These are phyloP conservation scores for Penicillium pulvis DNA, from an alignment of 495 filamentous ascomycete genomes.

Conservation along the genomic window DNA sequence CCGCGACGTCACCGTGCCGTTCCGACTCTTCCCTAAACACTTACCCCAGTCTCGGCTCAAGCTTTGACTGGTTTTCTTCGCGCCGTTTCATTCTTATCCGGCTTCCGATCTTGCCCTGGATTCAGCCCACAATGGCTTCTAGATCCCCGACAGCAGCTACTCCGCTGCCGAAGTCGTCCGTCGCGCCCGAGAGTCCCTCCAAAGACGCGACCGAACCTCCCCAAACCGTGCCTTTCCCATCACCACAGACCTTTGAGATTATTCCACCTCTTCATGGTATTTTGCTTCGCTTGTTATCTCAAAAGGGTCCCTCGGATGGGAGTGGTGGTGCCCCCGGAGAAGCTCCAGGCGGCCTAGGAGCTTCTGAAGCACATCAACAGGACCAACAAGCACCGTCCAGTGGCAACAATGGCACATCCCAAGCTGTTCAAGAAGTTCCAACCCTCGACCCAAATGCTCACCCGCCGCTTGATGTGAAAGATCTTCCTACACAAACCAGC, in stretches of 20 bases:
- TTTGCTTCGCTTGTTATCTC: slow-evolving; percentile 68
- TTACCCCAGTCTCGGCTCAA: slow-evolving; percentile 29
- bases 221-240: slow-evolving; percentile 53
- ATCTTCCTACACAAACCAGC: slow-evolving; percentile 72
- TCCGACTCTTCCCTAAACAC: slow-evolving; percentile 46
- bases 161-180: slow-evolving; percentile 42
- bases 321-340: slow-evolving; percentile 27
- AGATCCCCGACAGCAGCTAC: slow-evolving; percentile 41
- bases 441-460: slow-evolving; percentile 35
- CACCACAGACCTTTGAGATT: slow-evolving; percentile 73
- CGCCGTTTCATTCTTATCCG: slow-evolving; percentile 12
- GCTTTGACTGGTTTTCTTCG: slow-evolving; percentile 10
- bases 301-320: slow-evolving; percentile 19
- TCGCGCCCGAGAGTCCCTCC: slow-evolving; percentile 44
- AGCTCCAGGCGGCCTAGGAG: slow-evolving; percentile 22
- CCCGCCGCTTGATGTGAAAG: slow-evolving; percentile 67
- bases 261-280: slow-evolving; percentile 79
- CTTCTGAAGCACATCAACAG: slow-evolving; percentile 29
- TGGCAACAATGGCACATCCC: slow-evolving; percentile 25
- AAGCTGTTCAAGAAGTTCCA: slow-evolving; percentile 29
- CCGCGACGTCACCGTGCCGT: slow-evolving; percentile 37
- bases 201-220: slow-evolving; percentile 46
- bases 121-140: slow-evolving; percentile 34
- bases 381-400: slow-evolving; percentile 30
- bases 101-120: slow-evolving; percentile 15